A percentile compares a stretch with the other conserved stretches of the same genome.
These are phyloP conservation scores for Colletotrichum higginsianum DNA, from an alignment of 2,329 filamentous ascomycete genomes.

Conservation along the genomic window DNA sequence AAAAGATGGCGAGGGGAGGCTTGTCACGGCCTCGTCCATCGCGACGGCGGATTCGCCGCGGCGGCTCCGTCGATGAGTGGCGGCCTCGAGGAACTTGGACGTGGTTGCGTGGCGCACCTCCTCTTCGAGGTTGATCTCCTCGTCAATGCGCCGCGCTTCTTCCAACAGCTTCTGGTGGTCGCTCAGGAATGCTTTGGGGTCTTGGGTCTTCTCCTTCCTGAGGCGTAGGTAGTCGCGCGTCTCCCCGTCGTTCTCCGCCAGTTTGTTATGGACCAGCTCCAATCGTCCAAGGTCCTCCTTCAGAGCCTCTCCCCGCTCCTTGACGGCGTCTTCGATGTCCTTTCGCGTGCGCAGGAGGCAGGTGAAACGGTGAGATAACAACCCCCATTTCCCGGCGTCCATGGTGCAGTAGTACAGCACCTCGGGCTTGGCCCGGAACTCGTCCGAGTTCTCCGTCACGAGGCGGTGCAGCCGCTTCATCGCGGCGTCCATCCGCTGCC, in stretches of 20 bases:
- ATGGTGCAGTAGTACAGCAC: not conserved
- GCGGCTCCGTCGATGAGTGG: not conserved
- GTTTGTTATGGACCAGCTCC: not conserved
- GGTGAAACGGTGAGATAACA: not conserved
- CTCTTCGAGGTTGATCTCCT: not conserved
- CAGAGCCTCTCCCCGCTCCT: not conserved
- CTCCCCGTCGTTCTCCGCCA: not conserved
- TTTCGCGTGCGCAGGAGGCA: not conserved
- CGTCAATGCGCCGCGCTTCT: not conserved
- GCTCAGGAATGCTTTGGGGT: not conserved
- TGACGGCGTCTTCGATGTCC: not conserved
- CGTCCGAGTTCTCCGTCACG: not conserved
- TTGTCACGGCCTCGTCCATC: not conserved
- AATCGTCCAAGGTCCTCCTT: not conserved
- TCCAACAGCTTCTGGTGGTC: not conserved
- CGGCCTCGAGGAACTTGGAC: not conserved
- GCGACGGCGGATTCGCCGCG: not conserved
- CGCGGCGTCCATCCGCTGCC: constrained; percentile 11
- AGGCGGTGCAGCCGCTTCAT: not conserved
- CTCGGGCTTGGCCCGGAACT: not conserved
- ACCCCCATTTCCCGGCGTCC: not conserved
- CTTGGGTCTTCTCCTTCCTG: not conserved
- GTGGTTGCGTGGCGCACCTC: not conserved
- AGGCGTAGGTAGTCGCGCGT: not conserved
- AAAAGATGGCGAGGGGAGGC: not conserved